Evolutionary conservation across 176 grass and related monocot genomes (phyloP).

Genomic region (Carex myosuroides): DNA sequence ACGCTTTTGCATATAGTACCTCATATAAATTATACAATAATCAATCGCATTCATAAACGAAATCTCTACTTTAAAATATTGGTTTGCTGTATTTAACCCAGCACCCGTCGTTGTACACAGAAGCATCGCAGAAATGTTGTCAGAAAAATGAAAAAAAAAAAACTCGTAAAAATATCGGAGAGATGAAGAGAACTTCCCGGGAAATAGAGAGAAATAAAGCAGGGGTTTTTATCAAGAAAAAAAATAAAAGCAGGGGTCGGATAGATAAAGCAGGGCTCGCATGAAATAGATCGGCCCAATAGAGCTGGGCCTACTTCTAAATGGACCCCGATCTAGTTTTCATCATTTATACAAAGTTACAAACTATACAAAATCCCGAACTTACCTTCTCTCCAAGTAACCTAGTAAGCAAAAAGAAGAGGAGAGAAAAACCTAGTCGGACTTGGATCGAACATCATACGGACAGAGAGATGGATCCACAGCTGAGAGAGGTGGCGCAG

Average conservation of each 20-base stretch:
- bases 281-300: neutral
- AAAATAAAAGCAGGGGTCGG: neutral
- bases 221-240: too few species aligned
- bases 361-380: neutral
- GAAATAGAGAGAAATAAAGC: too few species aligned
- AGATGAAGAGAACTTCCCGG: too few species aligned
- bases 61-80: too few species aligned
- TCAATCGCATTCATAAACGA: too few species aligned
- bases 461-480: slow-evolving; percentile 32
- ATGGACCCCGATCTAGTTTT: slow-evolving; percentile 12
- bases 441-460: neutral
- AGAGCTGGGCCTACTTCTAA: neutral
- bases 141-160: too few species aligned
- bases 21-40: too few species aligned
- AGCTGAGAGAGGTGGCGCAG: slow-evolving; percentile 34
- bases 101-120: too few species aligned
- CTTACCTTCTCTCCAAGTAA: slow-evolving; percentile 35
- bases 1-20: too few species aligned
- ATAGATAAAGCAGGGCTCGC: neutral
- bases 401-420: neutral
- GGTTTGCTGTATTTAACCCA: too few species aligned
- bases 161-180: too few species aligned
- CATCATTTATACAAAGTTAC: neutral
- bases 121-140: too few species aligned
- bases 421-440: neutral